Conservation (phyloP, 306 rosid species). For the Glycyrrhiza uralensis region DNA sequence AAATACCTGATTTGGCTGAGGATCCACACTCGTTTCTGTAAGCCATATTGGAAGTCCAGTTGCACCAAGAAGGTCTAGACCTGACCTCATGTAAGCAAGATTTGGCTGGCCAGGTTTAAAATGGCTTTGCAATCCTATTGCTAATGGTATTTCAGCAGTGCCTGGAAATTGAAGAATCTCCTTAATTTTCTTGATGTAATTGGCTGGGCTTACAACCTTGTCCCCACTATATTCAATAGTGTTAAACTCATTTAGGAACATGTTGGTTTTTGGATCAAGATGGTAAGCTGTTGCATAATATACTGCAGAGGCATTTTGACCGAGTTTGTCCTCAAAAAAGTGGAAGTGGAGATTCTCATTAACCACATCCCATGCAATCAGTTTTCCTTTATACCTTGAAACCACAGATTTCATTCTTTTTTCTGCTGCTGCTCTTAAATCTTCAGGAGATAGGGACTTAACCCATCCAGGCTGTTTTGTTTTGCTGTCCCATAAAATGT, state of each 20-base stretch:
- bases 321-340: conserved; percentile 55
- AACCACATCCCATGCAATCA: conserved; percentile 83
- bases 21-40: conserved; percentile 52
- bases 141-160: conserved; percentile 33
- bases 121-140: conserved; percentile 68
- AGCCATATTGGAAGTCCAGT: conserved; percentile 65
- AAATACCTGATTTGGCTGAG: conserved; percentile 50
- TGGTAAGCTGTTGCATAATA: conserved; percentile 40
- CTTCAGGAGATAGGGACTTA: conserved; percentile 39
- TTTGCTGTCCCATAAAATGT: conserved; percentile 59
- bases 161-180: conserved; percentile 49
- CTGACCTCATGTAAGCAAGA: conserved; percentile 64
- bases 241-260: conserved; percentile 74
- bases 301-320: conserved; percentile 53
- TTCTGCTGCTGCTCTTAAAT: conserved; percentile 41
- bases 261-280: conserved; percentile 48
- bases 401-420: conserved; percentile 60
- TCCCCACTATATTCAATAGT: conserved; percentile 53
- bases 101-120: conserved; percentile 51
- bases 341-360: conserved; percentile 73
- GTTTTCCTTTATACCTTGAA: conserved; percentile 54
- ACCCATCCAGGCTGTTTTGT: conserved; percentile 56
- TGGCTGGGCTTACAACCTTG: conserved; percentile 27
- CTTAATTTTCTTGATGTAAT: conserved; percentile 39
- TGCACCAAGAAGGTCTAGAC: conserved; percentile 47